phyloP scores from a whole-genome alignment of 768 basidiomycete genomes.

The Collybia mongolica region DNA sequence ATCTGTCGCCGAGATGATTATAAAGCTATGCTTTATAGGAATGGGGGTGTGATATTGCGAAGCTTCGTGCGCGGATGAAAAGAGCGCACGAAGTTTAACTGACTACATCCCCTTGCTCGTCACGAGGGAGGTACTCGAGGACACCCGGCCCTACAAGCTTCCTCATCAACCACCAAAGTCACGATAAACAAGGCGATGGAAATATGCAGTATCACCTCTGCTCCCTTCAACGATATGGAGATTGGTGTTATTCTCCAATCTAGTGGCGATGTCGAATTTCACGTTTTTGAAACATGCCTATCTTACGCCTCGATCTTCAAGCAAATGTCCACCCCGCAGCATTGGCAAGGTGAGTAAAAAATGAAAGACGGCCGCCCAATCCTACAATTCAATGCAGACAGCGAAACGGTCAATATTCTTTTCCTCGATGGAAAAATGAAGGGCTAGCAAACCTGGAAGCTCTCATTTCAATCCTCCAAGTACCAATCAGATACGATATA shows the following conservation, averaged over 20 bases:
- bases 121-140: too few species aligned
- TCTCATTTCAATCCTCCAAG: constrained; percentile 10
- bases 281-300: constrained; percentile 4
- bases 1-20: too few species aligned
- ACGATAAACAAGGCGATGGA: neutral
- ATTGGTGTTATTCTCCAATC: constrained; percentile 10
- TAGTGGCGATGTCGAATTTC: constrained; percentile 3
- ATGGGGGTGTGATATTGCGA: too few species aligned
- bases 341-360: constrained; percentile 1
- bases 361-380: constrained; percentile 6
- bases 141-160: too few species aligned
- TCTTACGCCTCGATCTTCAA: constrained; percentile 10
- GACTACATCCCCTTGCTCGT: too few species aligned
- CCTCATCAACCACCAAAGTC: too few species aligned
- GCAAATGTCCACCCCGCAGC: constrained; percentile 6
- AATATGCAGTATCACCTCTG: neutral
- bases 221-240: constrained; percentile 4
- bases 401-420: neutral
- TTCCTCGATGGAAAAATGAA: neutral
- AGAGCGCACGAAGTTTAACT: too few species aligned
- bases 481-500: constrained; percentile 24
- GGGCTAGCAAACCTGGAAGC: constrained; percentile 4
- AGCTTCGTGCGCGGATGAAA: too few species aligned
- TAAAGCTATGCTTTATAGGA: too few species aligned
- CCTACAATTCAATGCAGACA: constrained; percentile 7